Conservation (phyloP, 129 eudicot species). For the Oenanthe sinensis region DNA sequence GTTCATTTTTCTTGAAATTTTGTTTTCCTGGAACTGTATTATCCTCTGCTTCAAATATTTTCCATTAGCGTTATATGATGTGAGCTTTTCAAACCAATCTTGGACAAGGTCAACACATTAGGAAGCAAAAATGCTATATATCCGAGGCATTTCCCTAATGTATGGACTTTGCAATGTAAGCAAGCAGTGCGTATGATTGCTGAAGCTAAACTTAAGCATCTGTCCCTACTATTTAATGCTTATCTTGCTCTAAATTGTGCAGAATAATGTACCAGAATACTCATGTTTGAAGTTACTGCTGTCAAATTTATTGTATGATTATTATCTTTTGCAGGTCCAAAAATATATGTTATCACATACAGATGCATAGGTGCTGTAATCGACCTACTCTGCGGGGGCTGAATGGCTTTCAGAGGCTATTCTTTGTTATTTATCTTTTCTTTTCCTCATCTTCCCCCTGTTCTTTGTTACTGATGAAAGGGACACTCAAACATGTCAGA, state of each 20-base stretch:
- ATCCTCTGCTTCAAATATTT: not conserved
- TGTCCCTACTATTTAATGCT: not conserved
- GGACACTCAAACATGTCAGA: not conserved
- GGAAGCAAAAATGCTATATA: not conserved
- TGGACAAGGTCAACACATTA: not conserved
- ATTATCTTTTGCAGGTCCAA: not conserved
- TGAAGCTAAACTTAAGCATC: not conserved
- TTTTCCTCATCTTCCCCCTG: not conserved
- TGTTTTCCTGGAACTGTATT: not conserved
- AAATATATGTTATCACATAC: not conserved
- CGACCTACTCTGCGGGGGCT: not conserved
- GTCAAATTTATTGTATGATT: not conserved
- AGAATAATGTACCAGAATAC: not conserved
- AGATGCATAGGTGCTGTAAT: not conserved
- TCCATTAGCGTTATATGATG: not conserved
- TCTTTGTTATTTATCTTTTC: not conserved
- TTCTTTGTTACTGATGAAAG: not conserved
- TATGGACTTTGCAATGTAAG: not conserved
- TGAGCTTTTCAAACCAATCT: not conserved
- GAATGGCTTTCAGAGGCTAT: not conserved
- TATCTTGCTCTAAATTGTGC: not conserved
- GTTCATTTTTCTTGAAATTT: not conserved
- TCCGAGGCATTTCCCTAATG: not conserved
- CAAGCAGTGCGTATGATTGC: not conserved
- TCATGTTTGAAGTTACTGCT: not conserved